phyloP scores from a whole-genome alignment of 768 basidiomycete genomes.

The Lactarius indigo region DNA sequence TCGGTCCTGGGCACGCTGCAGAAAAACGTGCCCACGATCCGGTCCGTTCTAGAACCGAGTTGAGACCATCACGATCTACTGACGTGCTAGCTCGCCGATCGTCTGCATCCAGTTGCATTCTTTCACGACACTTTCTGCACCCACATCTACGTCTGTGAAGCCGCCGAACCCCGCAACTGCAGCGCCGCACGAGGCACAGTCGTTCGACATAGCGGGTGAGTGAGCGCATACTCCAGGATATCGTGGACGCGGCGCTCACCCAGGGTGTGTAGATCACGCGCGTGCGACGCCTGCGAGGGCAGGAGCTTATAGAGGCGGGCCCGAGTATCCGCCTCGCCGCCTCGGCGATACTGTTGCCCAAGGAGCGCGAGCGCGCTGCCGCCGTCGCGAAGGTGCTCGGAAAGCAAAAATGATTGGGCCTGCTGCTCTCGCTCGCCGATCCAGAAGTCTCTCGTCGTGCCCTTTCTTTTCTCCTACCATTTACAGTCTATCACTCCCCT shows the following conservation, averaged over 20 bases:
- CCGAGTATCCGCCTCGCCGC: constrained; percentile 81
- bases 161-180: constrained; percentile 49
- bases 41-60: constrained; percentile 78
- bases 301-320: constrained; percentile 83
- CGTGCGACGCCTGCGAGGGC: constrained; percentile 74
- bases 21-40: constrained; percentile 75
- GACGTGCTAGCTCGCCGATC: constrained; percentile 80
- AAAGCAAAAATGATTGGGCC: constrained; percentile 43
- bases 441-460: no score
- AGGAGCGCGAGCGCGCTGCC: constrained; percentile 90
- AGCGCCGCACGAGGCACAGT: constrained; percentile 43
- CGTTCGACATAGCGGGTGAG: constrained; percentile 62
- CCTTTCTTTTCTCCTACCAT: no score
- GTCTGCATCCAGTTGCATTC: constrained; percentile 74
- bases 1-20: constrained; percentile 72
- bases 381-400: constrained; percentile 72
- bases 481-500: no score
- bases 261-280: constrained; percentile 86
- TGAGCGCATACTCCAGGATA: constrained; percentile 83
- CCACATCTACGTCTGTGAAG: constrained; percentile 34
- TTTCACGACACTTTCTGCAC: constrained; percentile 26
- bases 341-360: constrained; percentile 78
- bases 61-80: constrained; percentile 81
- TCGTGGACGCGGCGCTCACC: constrained; percentile 80
- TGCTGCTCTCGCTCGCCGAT: no score